A percentile compares a stretch with the other conserved stretches of the same genome.
These are phyloP conservation scores for Cephaloascus albidus DNA, from an alignment of 805 yeast genomes.

Conservation along the genomic window DNA sequence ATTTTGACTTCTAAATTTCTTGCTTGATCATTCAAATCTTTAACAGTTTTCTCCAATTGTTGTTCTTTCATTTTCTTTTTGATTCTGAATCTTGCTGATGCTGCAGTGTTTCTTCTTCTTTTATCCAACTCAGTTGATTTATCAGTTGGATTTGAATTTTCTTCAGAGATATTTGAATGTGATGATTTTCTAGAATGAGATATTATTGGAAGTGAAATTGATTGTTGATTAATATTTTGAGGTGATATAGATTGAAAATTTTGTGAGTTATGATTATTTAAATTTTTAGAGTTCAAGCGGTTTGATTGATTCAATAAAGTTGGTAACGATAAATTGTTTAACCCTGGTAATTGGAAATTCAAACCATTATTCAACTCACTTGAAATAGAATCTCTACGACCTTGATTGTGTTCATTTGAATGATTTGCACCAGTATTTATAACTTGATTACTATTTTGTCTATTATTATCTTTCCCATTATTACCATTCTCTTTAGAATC, in stretches of 20 bases:
- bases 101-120: slow-evolving; percentile 84
- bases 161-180: background rate
- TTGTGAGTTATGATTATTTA: too few relatives aligned
- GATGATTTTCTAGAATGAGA: background rate
- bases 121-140: slow-evolving; percentile 50
- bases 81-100: slow-evolving; percentile 87
- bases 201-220: background rate
- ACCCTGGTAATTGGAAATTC: too few relatives aligned
- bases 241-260: background rate
- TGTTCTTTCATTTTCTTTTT: slow-evolving; percentile 90
- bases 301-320: background rate
- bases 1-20: slow-evolving; percentile 60
- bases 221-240: background rate
- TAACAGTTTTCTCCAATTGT: slow-evolving; percentile 73
- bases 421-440: background rate
- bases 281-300: too few relatives aligned
- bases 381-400: background rate
- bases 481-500: slow-evolving; percentile 1
- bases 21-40: slow-evolving; percentile 64
- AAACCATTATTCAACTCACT: background rate
- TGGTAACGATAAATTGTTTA: too few relatives aligned
- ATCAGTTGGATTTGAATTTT: slow-evolving; percentile 7
- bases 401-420: background rate
- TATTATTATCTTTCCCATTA: background rate
- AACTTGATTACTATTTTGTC: background rate